A percentile compares a stretch with the other conserved stretches of the same genome.
Conservation (phyloP, 805 yeast species). For the Kregervanrija pseudodelftensis region DNA sequence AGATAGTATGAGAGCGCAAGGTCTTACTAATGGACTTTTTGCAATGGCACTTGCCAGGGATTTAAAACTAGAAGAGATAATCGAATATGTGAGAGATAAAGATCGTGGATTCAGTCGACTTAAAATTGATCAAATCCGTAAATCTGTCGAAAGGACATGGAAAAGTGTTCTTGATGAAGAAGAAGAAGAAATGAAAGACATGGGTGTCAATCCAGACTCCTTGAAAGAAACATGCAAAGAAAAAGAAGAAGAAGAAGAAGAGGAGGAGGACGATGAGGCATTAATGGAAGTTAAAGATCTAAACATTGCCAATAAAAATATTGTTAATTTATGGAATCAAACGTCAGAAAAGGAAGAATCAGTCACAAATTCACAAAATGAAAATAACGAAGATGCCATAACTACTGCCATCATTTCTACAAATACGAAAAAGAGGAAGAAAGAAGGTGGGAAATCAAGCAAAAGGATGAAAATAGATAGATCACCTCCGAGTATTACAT, state of each 20-base stretch:
- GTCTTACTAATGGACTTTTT: conserved; percentile 29
- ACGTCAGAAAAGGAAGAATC: conserved; percentile 12
- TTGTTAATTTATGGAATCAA: conserved; percentile 63
- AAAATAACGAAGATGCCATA: conserved; percentile 25
- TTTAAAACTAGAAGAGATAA: conserved; percentile 41
- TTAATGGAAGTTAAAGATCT: conserved; percentile 60
- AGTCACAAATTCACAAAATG: conserved; percentile 11
- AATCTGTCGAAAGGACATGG: conserved; percentile 56
- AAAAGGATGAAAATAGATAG: conserved; percentile 39
- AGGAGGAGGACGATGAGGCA: conserved; percentile 30
- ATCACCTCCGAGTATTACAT: conserved; percentile 59
- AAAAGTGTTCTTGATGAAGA: conserved; percentile 53
- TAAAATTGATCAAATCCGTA: conserved; percentile 57
- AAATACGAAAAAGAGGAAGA: conserved; percentile 28
- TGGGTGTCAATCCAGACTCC: conserved; percentile 22
- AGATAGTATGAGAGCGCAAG: conserved; percentile 28
- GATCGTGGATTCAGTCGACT: conserved; percentile 64
- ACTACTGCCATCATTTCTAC: neutral
- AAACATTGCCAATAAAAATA: conserved; percentile 70
- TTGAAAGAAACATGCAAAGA: conserved; percentile 2
- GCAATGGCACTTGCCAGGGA: conserved; percentile 56
- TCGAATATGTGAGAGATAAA: conserved; percentile 53
- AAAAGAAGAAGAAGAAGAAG: conserved; percentile 10
- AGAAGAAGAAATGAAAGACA: conserved; percentile 41
- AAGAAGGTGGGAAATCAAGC: conserved; percentile 34